Conservation (phyloP, 345 rosid genomes). For the Salix koriyanagi region DNA sequence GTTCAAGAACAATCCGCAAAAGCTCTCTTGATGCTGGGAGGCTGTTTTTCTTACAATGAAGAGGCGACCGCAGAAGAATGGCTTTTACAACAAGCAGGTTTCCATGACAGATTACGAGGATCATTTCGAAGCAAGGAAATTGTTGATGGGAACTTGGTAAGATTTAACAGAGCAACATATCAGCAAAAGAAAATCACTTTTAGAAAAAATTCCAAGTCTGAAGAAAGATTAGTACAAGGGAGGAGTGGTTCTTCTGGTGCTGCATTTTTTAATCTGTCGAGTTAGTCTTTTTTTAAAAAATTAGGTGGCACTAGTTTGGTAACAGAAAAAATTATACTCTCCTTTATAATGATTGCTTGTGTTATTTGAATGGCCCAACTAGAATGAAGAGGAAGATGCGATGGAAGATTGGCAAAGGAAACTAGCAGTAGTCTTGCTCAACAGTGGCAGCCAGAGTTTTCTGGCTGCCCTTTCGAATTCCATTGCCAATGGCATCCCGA, state of each 20-base stretch:
- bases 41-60: constrained; percentile 31
- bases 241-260: background rate
- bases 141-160: constrained; percentile 30
- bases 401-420: constrained; percentile 43
- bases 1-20: constrained; percentile 54
- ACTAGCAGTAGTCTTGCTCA: constrained; percentile 40
- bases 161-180: background rate
- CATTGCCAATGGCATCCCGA: constrained; percentile 46
- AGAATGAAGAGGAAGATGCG: constrained; percentile 48
- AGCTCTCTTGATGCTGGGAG: constrained; percentile 54
- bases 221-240: background rate
- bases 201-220: background rate
- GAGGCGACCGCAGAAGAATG: constrained; percentile 37
- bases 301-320: background rate
- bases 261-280: background rate
- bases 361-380: background rate
- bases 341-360: background rate
- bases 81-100: constrained; percentile 40
- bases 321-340: background rate
- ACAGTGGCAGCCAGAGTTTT: constrained; percentile 31
- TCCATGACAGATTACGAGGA: constrained; percentile 18
- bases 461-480: constrained; percentile 44
- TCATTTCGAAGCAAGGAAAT: constrained; percentile 16
- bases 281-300: background rate
- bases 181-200: background rate